Evolutionary conservation across 768 basidiomycete species (phyloP).

Genomic region (Tylopilus vinaceipallidus): DNA sequence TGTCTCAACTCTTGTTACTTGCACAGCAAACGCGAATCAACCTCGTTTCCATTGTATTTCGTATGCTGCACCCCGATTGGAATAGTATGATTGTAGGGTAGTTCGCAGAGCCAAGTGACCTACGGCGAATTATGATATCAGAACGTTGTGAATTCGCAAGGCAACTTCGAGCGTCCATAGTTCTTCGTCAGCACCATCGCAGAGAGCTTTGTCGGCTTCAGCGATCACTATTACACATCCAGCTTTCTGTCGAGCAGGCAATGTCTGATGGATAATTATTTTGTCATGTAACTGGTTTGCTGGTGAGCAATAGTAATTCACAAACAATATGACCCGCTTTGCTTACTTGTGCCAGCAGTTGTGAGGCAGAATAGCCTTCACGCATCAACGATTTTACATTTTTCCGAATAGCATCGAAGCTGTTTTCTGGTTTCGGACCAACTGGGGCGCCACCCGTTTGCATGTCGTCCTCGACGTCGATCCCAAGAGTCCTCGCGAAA

Average conservation of each 20-base stretch:
- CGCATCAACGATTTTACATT: slow-evolving; percentile 77
- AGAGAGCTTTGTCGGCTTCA: slow-evolving; percentile 93
- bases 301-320: slow-evolving; percentile 9
- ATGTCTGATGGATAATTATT: slow-evolving; percentile 75
- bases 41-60: slow-evolving; percentile 7
- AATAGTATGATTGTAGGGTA: not conserved
- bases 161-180: slow-evolving; percentile 90
- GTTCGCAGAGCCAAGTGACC: not conserved
- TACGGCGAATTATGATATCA: slow-evolving; percentile 27
- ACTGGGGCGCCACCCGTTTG: slow-evolving; percentile 39
- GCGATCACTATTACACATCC: slow-evolving; percentile 80
- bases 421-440: slow-evolving; percentile 27
- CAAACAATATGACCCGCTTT: not conserved
- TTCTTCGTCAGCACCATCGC: slow-evolving; percentile 97
- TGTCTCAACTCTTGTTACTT: slow-evolving; percentile 9
- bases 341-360: slow-evolving; percentile 82
- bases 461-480: slow-evolving; percentile 61
- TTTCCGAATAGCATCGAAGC: slow-evolving; percentile 61
- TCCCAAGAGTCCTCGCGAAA: slow-evolving; percentile 69
- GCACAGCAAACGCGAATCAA: slow-evolving; percentile 18
- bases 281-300: slow-evolving; percentile 80
- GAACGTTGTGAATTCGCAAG: slow-evolving; percentile 68
- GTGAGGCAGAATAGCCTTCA: slow-evolving; percentile 91
- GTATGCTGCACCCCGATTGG: not conserved
- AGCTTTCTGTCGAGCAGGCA: slow-evolving; percentile 80